These are phyloP conservation scores for Lindgomyces ingoldianus DNA, from an alignment of 495 filamentous ascomycete species.

Conservation along the genomic window DNA sequence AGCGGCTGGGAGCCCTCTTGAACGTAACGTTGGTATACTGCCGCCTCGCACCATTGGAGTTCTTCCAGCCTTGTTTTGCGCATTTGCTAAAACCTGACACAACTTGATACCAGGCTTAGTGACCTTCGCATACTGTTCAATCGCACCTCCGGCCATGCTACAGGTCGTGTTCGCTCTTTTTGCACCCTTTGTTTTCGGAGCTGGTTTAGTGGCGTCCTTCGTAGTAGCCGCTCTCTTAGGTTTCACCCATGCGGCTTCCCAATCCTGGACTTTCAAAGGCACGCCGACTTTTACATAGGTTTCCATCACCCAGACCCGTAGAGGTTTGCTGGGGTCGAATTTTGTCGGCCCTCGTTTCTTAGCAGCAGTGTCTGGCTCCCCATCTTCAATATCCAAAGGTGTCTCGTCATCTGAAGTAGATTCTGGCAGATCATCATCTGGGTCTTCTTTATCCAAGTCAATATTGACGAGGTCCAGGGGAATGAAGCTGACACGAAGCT, in stretches of 20 bases:
- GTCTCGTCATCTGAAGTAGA: slow-evolving; percentile 43
- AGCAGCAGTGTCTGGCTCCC: slow-evolving; percentile 39
- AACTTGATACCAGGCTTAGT: slow-evolving; percentile 37
- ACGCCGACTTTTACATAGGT: slow-evolving; percentile 67
- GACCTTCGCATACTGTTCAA: slow-evolving; percentile 33
- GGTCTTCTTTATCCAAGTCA: slow-evolving; percentile 58
- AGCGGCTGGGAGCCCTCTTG: neutral
- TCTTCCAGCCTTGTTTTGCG: neutral
- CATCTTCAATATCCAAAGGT: slow-evolving; percentile 37
- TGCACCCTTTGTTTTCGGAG: slow-evolving; percentile 16
- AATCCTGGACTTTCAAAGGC: slow-evolving; percentile 72
- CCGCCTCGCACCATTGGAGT: neutral
- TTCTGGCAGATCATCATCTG: slow-evolving; percentile 46
- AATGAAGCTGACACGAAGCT: slow-evolving; percentile 74
- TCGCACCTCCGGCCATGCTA: slow-evolving; percentile 22
- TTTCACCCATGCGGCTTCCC: slow-evolving; percentile 65
- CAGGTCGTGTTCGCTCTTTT: slow-evolving; percentile 25
- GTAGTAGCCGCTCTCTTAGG: slow-evolving; percentile 49
- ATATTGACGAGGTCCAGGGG: slow-evolving; percentile 76
- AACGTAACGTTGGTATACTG: neutral
- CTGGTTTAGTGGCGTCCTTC: slow-evolving; percentile 29
- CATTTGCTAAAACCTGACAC: slow-evolving; percentile 6
- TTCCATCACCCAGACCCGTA: slow-evolving; percentile 78
- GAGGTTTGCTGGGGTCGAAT: slow-evolving; percentile 65
- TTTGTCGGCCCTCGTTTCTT: slow-evolving; percentile 61